Base-by-base conservation (phyloP, 805 yeast species). In the Dipodascopsis tothii region DNA sequence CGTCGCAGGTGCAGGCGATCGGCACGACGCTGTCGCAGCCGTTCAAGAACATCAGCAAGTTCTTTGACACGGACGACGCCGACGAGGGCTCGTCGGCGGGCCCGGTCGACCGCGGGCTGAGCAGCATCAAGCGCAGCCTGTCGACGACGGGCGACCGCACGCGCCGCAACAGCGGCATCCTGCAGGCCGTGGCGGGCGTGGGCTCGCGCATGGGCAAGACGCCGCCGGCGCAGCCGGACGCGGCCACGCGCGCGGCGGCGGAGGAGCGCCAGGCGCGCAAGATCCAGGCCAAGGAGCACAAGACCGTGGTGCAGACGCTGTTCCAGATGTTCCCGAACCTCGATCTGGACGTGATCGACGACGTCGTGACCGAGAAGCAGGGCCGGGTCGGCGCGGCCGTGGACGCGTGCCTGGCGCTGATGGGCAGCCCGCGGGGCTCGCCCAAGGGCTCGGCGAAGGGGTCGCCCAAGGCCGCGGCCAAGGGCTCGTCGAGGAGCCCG, bases 261-360 rank as follows among this genome's bases (percentile, higher is more conserved):
- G 69, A 67, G 37, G 68, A 63, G 36, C 60, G 55, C 44, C 60
- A 64, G 21, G 71, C 69, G 1, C 63, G 62, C 28, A 54, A 67
- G 37, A 57, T 68, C 9, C 68, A 67, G 33, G 64, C 61, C 22
- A 60, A 68, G 44, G 79, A 77, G 47, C 68, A 64, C 32, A 61
- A 66, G 17, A 68, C 70, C 35, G 72, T 78, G 2, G 66, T 72
- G 20, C 64, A 63, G 1, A 73, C 74, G 2, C 66, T 86, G 42
- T 64, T 65, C 22, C 78, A 77, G 38, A 82, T 87, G 77, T 86
- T 87, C 61, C 94, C 95, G 0, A 69, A 68, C 36, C 66, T 86
- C 48, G 95, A 85, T 54, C 65, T 67, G 39, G 83, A 75, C 0
- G 65, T 87, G 1, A 70, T 87, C 39, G 74, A 71, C 43, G 95